These are phyloP conservation scores for Vanilla planifolia DNA, from an alignment of 106 monocot genomes.

Conservation along the genomic window DNA sequence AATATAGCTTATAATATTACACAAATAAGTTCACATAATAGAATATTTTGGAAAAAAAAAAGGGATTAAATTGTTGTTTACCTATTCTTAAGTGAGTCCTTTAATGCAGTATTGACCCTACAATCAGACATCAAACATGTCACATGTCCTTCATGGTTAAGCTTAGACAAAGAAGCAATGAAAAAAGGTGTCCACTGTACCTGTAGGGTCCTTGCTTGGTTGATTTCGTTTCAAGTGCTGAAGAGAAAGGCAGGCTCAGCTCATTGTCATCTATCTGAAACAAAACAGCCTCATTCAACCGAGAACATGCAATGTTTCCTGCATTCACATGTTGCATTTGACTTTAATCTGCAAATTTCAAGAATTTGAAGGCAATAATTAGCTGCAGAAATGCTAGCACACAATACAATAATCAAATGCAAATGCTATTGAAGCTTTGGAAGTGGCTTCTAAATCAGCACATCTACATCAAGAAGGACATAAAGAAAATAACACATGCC, in stretches of 20 bases:
- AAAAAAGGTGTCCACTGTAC: not conserved
- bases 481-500: too few relatives aligned
- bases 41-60: too few relatives aligned
- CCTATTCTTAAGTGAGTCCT: not conserved
- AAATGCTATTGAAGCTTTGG: too few relatives aligned
- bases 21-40: not conserved
- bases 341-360: not conserved
- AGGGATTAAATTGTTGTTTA: too few relatives aligned
- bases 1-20: not conserved
- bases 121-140: not conserved
- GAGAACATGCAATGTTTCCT: conserved; percentile 1
- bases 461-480: too few relatives aligned
- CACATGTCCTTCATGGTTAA: not conserved
- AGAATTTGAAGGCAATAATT: too few relatives aligned
- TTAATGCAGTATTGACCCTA: not conserved
- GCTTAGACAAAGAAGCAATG: not conserved
- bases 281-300: not conserved
- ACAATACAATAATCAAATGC: too few relatives aligned
- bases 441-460: too few relatives aligned
- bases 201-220: not conserved
- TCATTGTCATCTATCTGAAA: not conserved
- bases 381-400: too few relatives aligned
- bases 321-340: not conserved
- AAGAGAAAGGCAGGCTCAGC: not conserved
- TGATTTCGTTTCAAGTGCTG: not conserved